Evolutionary conservation across 2,329 filamentous ascomycete genomes (phyloP).

Genomic region (Phialemonium atrogriseum): DNA sequence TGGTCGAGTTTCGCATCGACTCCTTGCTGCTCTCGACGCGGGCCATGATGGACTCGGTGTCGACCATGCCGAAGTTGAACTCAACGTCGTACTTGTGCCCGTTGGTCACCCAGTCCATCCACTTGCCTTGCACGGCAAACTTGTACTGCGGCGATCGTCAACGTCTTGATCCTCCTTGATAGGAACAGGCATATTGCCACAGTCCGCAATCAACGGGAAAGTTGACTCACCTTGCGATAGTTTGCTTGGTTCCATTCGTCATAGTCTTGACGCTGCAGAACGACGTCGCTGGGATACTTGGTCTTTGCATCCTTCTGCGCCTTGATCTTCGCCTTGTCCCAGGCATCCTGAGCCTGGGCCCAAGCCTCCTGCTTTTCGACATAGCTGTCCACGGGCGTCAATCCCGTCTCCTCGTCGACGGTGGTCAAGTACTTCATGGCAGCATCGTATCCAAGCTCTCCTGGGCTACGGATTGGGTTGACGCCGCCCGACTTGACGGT

Average conservation of each 20-base stretch:
- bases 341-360: slow-evolving; percentile 1
- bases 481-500: too few relatives aligned
- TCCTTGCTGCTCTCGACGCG: slow-evolving; percentile 7
- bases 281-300: too few relatives aligned
- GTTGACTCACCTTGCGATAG: background rate
- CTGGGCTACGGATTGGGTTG: slow-evolving; percentile 2
- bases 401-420: background rate
- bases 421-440: slow-evolving; percentile 4
- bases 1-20: slow-evolving; percentile 1
- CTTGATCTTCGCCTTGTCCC: slow-evolving; percentile 3
- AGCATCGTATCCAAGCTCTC: background rate
- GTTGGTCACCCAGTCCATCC: slow-evolving; percentile 6
- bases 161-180: too few relatives aligned
- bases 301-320: slow-evolving; percentile 1
- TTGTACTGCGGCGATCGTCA: too few relatives aligned
- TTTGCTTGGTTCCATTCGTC: slow-evolving; percentile 4
- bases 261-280: background rate
- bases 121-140: slow-evolving; percentile 1
- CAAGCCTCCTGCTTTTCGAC: slow-evolving; percentile 4
- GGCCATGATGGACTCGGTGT: slow-evolving; percentile 4
- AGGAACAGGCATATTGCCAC: too few relatives aligned
- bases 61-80: slow-evolving; percentile 5
- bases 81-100: slow-evolving; percentile 6
- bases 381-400: slow-evolving; percentile 4
- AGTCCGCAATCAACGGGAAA: too few relatives aligned